Evolutionary conservation across 345 rosid genomes (phyloP), one percentile per base, ranked within the genome.

Genomic region (Hypericum perforatum): DNA sequence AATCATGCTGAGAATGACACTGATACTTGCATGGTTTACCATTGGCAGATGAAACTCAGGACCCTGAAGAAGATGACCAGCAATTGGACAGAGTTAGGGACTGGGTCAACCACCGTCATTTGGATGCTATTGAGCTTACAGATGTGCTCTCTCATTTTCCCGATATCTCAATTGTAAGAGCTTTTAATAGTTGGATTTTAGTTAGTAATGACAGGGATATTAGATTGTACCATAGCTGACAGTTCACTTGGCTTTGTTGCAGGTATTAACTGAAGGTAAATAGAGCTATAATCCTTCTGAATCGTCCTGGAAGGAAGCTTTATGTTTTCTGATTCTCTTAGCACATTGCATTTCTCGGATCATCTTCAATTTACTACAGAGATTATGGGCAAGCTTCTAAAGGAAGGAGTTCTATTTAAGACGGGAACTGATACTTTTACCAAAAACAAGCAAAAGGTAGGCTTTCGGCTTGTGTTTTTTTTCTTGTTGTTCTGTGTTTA

Each of bases 221-320:
- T 36, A 29, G n/a, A 32, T 60, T 14, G 12, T 3, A 16, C 43
- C 5, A 14, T 41, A 16, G 40, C 16, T 16, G 7, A 6, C 39
- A n/a, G 44, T 47, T 59, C 54, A 44, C 52, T 7, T 38, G 56
- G 32, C 45, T 39, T 53, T 39, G 40, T 56, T 78, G 78, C 95
- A 91, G 98, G 87, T 58, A 48, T 61, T 88, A 67, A 78, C 71
- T 14, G 95, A 83, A 82, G 94, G 98, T 88, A 79, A 67, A 51
- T 48, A 52, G 53, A 64, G 44, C 47, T 29, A 61, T 16, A 57
- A 56, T 53, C 22, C 22, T 13, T 40, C 49, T 60, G 56, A 55
- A 46, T 60, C 54, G 63, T 56, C 41, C 51, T 53, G 11, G 32
- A 22, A 22, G 32, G 32, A 38, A 45, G 5, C 43, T 67, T 47